Evolutionary conservation across 2,329 filamentous ascomycete species (phyloP), one percentile per base, ranked within the genome.

Genomic region (Hortaea sp.): DNA sequence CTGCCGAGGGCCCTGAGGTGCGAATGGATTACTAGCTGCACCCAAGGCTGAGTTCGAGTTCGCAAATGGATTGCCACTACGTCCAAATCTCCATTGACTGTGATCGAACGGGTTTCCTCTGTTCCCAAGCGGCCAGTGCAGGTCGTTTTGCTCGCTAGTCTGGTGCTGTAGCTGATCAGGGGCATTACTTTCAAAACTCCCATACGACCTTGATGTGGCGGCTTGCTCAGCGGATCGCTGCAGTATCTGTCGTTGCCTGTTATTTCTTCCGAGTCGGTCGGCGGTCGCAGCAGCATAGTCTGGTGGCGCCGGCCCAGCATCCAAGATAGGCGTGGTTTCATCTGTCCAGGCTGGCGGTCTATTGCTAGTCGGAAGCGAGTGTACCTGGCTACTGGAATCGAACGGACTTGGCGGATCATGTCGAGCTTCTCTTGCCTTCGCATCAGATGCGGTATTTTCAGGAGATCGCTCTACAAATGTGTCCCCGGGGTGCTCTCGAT

Each of bases 241-340:
- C 20, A 20, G 20, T 12, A 35, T 9, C 32, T 10, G 32, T 9
- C 32, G 2, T 12, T 9, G 32, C 9, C 32, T 9, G n/a, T 35
- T 35, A 4, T 3, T 9, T 12, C 9, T 35, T 35, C 4, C 32
- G 32, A 35, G 32, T 35, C 12, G 44, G 42, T 49, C 44, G 11
- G 54, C 50, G 5, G 48, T 56, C 7, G 53, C 53, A 10, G 52
- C 48, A 29, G 56, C 53, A 39, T 61, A 61, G 38, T 58, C 56
- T 12, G 58, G 58, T 30, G 58, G 58, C 12, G 57, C 53, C 29
- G 47, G 50, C 28, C 51, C 52, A 40, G 44, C 44, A 38, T 47
- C 45, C 27, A 45, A 31, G 32, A 49, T 44, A 37, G 45, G 45
- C 41, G 41, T 53, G 39, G 11, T 35, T 41, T 45, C 41, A 6